Conservation (phyloP, 2,329 filamentous ascomycete genomes). For the Amylocarpus encephaloides region DNA sequence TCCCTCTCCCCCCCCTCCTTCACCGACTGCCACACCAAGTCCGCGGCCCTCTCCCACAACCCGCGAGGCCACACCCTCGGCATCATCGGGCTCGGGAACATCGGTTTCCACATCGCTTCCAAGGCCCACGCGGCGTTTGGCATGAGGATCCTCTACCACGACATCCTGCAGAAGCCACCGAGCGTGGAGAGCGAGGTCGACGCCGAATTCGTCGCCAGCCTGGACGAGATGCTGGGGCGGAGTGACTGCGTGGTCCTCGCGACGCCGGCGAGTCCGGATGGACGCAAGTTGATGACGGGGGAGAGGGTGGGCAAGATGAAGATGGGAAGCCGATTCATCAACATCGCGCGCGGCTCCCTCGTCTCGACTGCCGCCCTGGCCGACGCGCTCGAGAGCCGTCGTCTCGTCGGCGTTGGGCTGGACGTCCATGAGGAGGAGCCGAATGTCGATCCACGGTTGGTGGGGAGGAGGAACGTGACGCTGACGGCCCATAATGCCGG, state of each 20-base stretch:
- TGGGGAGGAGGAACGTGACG: constrained; percentile 35
- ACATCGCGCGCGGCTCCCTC: constrained; percentile 58
- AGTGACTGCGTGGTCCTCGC: constrained; percentile 59
- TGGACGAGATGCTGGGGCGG: constrained; percentile 45
- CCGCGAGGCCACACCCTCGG: constrained; percentile 50
- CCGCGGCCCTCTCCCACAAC: constrained; percentile 56
- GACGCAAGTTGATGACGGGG: constrained; percentile 42
- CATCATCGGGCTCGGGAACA: constrained; percentile 63
- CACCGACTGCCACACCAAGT: constrained; percentile 51
- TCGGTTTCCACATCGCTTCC: constrained; percentile 54
- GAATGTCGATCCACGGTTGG: constrained; percentile 25
- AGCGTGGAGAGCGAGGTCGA: constrained; percentile 36
- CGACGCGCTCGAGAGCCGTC: constrained; percentile 47
- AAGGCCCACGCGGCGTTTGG: constrained; percentile 54
- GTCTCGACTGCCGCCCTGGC: constrained; percentile 60
- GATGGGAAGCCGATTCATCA: constrained; percentile 53
- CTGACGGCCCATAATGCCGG: constrained; percentile 64
- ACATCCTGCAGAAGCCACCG: constrained; percentile 42
- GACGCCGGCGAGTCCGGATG: constrained; percentile 45
- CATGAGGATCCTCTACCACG: constrained; percentile 61
- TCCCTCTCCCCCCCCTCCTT: constrained; percentile 36
- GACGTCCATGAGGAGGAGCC: constrained; percentile 62
- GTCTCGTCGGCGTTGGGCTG: constrained; percentile 48
- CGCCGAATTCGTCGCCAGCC: constrained; percentile 44
- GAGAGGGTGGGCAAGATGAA: constrained; percentile 46